Evolutionary conservation across 2,329 filamentous ascomycete species (phyloP), one percentile per base, ranked within the genome.

Genomic region (Xylaria multiplex): DNA sequence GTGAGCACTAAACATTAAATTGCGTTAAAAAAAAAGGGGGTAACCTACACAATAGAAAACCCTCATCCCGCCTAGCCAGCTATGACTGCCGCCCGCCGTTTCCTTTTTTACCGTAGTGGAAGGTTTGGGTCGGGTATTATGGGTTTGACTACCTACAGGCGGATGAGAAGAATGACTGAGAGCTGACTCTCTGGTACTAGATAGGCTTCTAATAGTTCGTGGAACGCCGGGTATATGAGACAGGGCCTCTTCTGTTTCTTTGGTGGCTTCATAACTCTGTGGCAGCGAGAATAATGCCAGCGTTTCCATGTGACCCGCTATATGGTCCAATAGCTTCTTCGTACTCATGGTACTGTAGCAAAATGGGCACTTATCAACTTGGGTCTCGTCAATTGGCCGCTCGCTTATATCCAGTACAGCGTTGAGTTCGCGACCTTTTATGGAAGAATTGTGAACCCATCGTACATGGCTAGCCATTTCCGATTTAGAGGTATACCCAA

Each of bases 281-380:
- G 59, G 58, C 6, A 59, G 58, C 4, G 48, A 43, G n/a, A 59
- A 59, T n/a, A 66, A 32, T 2, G 58, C 50, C 2, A 66, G n/a
- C 45, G 58, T 46, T 54, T 66, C 63, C 53, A 66, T 54, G 22
- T 66, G 63, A 8, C n/a, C 16, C 11, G 53, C 63, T 14, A 62
- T 61, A 24, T 66, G 58, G 19, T 48, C 46, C 14, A 62, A 19
- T 2, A 66, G 13, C 14, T 37, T 32, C 24, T 42, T 32, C 13
- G n/a, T 49, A 35, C 27, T 53, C 37, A 54, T 56, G 4, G 11
- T 27, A 37, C 8, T 9, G 3, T 61, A 16, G 27, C 58, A 66
- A 16, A 66, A 58, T 2, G 53, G 53, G 11, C 58, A 66, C 9
- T 14, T 22, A 32, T 53, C 37, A 22, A 53, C 27, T 1, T 58